Conservation (phyloP, 495 filamentous ascomycete species). For the Copromyces sp. region DNA sequence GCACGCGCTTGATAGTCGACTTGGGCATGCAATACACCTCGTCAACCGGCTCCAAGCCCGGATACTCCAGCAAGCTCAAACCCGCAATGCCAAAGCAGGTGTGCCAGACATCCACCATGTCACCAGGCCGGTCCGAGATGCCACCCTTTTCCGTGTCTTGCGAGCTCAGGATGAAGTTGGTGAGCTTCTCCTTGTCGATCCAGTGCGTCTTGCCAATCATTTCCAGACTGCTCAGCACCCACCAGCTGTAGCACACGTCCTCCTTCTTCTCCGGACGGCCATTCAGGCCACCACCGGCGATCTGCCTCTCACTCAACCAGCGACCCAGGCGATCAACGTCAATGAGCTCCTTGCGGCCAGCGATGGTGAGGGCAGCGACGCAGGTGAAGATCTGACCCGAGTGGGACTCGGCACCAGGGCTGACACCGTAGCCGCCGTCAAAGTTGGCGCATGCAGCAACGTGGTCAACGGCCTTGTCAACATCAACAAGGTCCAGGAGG, state of each 20-base stretch:
- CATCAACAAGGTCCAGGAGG: slow-evolving; percentile 59
- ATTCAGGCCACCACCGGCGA: slow-evolving; percentile 80
- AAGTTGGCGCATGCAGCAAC: slow-evolving; percentile 77
- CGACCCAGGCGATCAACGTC: slow-evolving; percentile 69
- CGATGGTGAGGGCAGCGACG: slow-evolving; percentile 78
- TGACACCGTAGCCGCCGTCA: slow-evolving; percentile 85
- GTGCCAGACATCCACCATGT: slow-evolving; percentile 97
- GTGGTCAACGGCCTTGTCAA: slow-evolving; percentile 67
- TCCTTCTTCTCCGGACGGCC: slow-evolving; percentile 91
- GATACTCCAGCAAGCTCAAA: slow-evolving; percentile 67
- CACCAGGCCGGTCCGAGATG: slow-evolving; percentile 78
- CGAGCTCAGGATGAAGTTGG: slow-evolving; percentile 70
- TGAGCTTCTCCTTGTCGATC: slow-evolving; percentile 74
- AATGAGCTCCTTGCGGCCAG: slow-evolving; percentile 70
- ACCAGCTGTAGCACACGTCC: slow-evolving; percentile 98
- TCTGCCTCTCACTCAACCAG: slow-evolving; percentile 90
- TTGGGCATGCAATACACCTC: slow-evolving; percentile 82
- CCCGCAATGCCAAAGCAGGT: slow-evolving; percentile 85
- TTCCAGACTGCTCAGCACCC: slow-evolving; percentile 79
- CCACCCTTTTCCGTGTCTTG: slow-evolving; percentile 82
- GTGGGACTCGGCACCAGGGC: slow-evolving; percentile 84
- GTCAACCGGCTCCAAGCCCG: slow-evolving; percentile 71
- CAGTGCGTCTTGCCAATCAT: slow-evolving; percentile 85
- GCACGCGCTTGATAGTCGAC: slow-evolving; percentile 45
- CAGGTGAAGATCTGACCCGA: slow-evolving; percentile 92